Percentiles rank a stretch among this genome's conserved stretches.
phyloP scores from a whole-genome alignment of 2,329 filamentous ascomycete species.

The Pseudogymnoascus sp. region DNA sequence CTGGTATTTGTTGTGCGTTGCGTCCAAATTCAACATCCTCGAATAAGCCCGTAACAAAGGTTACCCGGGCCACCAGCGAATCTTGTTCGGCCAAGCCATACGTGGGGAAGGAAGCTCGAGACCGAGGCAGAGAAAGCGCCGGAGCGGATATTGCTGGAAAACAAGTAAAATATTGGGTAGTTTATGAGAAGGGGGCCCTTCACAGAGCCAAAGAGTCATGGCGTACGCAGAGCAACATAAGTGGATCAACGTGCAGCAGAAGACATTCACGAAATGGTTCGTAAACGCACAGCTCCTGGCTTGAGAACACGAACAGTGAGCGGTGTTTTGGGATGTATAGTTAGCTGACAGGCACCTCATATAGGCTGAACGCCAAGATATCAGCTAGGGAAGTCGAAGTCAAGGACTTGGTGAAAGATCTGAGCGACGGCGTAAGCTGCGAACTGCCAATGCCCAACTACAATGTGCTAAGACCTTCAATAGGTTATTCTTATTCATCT shows the following conservation, averaged over 20 bases:
- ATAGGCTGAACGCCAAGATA: slow-evolving; percentile 92
- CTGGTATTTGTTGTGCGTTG: background rate
- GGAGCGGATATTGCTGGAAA: background rate
- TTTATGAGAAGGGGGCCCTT: background rate
- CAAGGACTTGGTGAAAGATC: slow-evolving; percentile 78
- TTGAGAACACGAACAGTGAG: slow-evolving; percentile 16
- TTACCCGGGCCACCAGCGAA: background rate
- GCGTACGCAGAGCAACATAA: slow-evolving; percentile 57
- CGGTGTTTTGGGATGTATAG: background rate
- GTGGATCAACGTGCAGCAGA: slow-evolving; percentile 83
- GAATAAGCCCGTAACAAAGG: background rate
- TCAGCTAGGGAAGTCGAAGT: slow-evolving; percentile 70
- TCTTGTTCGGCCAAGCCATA: background rate
- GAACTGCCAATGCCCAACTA: slow-evolving; percentile 10
- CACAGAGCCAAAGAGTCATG: slow-evolving; percentile 36
- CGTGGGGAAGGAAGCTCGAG: background rate
- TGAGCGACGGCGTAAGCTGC: slow-evolving; percentile 80
- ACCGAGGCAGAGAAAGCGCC: background rate
- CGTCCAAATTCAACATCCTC: background rate
- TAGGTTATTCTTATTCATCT: slow-evolving; percentile 94
- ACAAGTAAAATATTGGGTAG: background rate
- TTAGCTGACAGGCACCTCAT: background rate
- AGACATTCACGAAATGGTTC: slow-evolving; percentile 98
- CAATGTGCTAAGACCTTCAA: slow-evolving; percentile 10
- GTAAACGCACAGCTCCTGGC: slow-evolving; percentile 5